These are phyloP conservation scores for Spergularia azorica DNA, from an alignment of 179 eudicot genomes.

Conservation along the genomic window DNA sequence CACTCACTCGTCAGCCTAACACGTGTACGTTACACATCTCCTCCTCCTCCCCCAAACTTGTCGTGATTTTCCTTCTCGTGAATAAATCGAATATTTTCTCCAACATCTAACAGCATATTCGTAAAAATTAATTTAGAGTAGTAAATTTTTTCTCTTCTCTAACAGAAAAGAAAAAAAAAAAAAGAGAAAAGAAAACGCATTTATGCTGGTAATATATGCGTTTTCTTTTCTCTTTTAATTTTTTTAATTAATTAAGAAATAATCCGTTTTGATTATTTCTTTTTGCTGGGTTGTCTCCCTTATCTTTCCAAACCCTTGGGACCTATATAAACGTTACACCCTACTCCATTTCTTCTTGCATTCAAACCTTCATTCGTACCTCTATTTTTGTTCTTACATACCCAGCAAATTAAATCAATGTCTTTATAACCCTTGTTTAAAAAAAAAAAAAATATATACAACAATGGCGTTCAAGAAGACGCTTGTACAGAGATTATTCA, in stretches of 20 bases:
- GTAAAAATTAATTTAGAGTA: background rate
- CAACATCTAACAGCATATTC: conserved; percentile 11
- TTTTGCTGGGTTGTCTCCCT: conserved; percentile 13
- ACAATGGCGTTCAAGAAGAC: conserved; percentile 78
- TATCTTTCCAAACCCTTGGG: conserved; percentile 28
- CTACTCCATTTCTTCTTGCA: background rate
- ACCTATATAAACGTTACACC: conserved; percentile 35
- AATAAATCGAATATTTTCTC: background rate
- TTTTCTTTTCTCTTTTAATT: background rate
- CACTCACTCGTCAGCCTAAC: conserved; percentile 30
- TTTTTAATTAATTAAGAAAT: background rate
- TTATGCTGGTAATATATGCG: background rate
- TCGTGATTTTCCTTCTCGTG: conserved; percentile 26
- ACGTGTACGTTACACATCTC: conserved; percentile 40
- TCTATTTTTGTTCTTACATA: conserved; percentile 2
- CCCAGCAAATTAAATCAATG: background rate
- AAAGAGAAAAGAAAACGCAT: background rate
- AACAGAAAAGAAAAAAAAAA: background rate
- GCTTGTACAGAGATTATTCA: conserved; percentile 54
- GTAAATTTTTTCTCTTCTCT: too few species aligned
- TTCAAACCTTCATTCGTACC: conserved; percentile 26
- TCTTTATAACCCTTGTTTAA: background rate
- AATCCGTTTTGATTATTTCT: background rate
- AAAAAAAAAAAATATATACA: background rate
- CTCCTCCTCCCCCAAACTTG: background rate